Conservation (phyloP, 139 green algal species). For the Picochlorum sp. region DNA sequence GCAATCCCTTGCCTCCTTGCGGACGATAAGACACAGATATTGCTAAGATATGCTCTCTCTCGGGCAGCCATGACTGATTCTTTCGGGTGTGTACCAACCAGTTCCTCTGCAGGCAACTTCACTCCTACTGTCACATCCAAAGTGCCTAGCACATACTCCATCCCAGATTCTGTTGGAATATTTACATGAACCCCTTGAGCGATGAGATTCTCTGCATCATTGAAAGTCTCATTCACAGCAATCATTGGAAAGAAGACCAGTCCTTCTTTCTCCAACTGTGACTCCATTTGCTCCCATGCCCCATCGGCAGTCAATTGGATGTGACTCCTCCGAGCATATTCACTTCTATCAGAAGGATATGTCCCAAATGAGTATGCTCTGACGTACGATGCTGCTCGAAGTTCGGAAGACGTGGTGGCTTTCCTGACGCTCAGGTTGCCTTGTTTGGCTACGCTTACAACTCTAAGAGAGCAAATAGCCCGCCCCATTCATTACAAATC, state of each 20-base stretch:
- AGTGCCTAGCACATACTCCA: constrained; percentile 42
- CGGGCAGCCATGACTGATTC: not conserved
- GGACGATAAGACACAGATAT: constrained; percentile 54
- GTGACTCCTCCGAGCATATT: constrained; percentile 50
- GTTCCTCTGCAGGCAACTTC: constrained; percentile 62
- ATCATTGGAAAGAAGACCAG: constrained; percentile 1
- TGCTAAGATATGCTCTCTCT: constrained; percentile 62
- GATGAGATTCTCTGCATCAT: not conserved
- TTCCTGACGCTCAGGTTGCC: not conserved
- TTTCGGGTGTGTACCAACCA: constrained; percentile 41
- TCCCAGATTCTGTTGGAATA: not conserved
- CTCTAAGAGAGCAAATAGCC: no score
- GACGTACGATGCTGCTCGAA: constrained; percentile 58
- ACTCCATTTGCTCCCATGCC: constrained; percentile 58
- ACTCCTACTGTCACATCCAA: constrained; percentile 67
- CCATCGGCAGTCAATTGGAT: constrained; percentile 64
- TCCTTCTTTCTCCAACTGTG: not conserved
- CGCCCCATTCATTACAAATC: no score
- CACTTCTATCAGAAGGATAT: constrained; percentile 46
- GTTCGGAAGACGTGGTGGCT: constrained; percentile 36
- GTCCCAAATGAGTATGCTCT: constrained; percentile 50
- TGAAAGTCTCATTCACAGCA: not conserved
- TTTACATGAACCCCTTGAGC: not conserved
- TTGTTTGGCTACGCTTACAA: no score
- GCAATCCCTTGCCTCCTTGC: constrained; percentile 34